Percentiles rank a stretch among this genome's conserved stretches.
phyloP scores from a whole-genome alignment of 2,329 filamentous ascomycete species.

The Bimuria novae-zelandiae region DNA sequence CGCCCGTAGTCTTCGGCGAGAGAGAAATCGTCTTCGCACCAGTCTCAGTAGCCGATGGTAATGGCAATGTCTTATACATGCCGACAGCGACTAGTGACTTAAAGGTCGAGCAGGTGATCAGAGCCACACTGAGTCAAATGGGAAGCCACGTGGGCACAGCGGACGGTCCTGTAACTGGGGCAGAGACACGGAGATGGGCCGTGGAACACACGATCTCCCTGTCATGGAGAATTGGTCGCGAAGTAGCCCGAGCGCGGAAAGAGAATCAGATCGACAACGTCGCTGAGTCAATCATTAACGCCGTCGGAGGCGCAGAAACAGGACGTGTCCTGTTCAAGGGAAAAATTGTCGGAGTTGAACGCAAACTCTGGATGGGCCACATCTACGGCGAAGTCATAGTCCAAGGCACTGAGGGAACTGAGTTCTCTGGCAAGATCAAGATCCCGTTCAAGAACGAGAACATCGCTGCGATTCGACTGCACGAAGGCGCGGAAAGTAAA shows the following conservation, averaged over 20 bases:
- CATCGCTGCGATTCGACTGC: slow-evolving; percentile 58
- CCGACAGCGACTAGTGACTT: slow-evolving; percentile 43
- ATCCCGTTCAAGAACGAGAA: slow-evolving; percentile 78
- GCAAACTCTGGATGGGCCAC: slow-evolving; percentile 49
- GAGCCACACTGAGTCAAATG: slow-evolving; percentile 44
- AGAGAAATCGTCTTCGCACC: slow-evolving; percentile 47
- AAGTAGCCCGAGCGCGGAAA: slow-evolving; percentile 41
- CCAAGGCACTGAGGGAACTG: slow-evolving; percentile 31
- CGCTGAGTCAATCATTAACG: slow-evolving; percentile 48
- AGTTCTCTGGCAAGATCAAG: slow-evolving; percentile 56
- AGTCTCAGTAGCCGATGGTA: slow-evolving; percentile 47
- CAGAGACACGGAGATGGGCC: slow-evolving; percentile 44
- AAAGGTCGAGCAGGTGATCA: slow-evolving; percentile 46
- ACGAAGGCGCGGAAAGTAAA: slow-evolving; percentile 25
- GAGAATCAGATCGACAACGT: slow-evolving; percentile 44
- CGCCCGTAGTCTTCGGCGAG: slow-evolving; percentile 50
- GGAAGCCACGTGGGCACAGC: slow-evolving; percentile 43
- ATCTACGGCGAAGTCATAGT: slow-evolving; percentile 50
- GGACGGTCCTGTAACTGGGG: slow-evolving; percentile 45
- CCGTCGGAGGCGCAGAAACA: slow-evolving; percentile 45
- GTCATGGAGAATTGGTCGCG: slow-evolving; percentile 46
- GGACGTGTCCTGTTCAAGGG: slow-evolving; percentile 51
- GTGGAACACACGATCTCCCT: slow-evolving; percentile 47
- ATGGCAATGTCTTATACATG: slow-evolving; percentile 49
- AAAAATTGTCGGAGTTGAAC: slow-evolving; percentile 52